phyloP scores from a whole-genome alignment of 495 filamentous ascomycete species.

The Massariosphaeria phaeospora region DNA sequence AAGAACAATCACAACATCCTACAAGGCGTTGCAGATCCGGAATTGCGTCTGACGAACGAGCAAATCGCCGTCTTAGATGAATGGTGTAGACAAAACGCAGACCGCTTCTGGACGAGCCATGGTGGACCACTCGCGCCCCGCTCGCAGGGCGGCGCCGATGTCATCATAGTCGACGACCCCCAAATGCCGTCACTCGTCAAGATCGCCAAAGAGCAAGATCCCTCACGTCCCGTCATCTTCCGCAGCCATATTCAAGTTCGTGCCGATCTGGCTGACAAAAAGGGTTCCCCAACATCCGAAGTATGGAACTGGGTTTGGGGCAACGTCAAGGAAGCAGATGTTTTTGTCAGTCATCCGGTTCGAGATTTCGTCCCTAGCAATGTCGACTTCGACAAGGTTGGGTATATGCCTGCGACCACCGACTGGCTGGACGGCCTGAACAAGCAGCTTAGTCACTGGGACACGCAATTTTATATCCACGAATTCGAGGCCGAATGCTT shows the following conservation, averaged over 20 bases:
- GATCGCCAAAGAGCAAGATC: conserved; percentile 65
- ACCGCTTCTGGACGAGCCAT: conserved; percentile 66
- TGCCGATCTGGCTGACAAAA: conserved; percentile 60
- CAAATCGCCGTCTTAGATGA: conserved; percentile 58
- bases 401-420: conserved; percentile 77
- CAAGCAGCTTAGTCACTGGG: conserved; percentile 70
- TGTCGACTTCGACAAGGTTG: conserved; percentile 62
- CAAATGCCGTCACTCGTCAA: conserved; percentile 83
- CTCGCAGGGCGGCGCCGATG: conserved; percentile 69
- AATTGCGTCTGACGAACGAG: conserved; percentile 56
- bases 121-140: conserved; percentile 64
- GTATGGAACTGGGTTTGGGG: conserved; percentile 77
- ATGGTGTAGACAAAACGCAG: conserved; percentile 75
- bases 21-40: conserved; percentile 67
- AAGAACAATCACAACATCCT: conserved; percentile 93
- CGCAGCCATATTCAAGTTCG: conserved; percentile 83
- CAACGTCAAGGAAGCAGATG: conserved; percentile 63
- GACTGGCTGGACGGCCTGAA: conserved; percentile 90
- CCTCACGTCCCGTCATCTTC: conserved; percentile 72
- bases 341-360: conserved; percentile 84
- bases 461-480: conserved; percentile 69
- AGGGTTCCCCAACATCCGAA: conserved; percentile 64
- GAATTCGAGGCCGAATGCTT: conserved; percentile 64
- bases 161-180: conserved; percentile 78
- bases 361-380: conserved; percentile 66